phyloP scores from a whole-genome alignment of 2,329 filamentous ascomycete species.

The Pleomassaria siparia region DNA sequence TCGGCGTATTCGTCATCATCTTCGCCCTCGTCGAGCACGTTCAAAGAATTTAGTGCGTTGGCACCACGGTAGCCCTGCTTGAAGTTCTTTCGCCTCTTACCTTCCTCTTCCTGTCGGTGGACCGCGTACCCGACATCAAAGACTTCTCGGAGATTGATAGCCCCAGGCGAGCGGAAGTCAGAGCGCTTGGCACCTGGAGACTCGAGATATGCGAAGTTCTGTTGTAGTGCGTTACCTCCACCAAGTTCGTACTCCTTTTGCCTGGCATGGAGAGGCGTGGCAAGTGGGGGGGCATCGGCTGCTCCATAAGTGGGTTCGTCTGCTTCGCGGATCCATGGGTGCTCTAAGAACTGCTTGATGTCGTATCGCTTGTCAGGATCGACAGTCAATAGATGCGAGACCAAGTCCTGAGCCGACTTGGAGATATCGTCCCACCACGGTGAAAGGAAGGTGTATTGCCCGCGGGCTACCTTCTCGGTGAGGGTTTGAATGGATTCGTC shows the following conservation, averaged over 20 bases:
- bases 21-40: conserved; percentile 65
- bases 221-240: conserved; percentile 46
- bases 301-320: conserved; percentile 68
- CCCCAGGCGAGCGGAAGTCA: conserved; percentile 94
- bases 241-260: conserved; percentile 55
- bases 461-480: conserved; percentile 95
- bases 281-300: conserved; percentile 69
- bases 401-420: conserved; percentile 88
- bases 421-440: conserved; percentile 99
- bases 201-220: conserved; percentile 57
- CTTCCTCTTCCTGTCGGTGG: conserved; percentile 93
- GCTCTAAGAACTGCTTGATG: conserved; percentile 88
- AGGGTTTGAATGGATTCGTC: conserved; percentile 97
- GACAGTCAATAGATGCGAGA: conserved; percentile 89
- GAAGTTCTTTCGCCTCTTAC: conserved; percentile 85
- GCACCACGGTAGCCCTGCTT: conserved; percentile 67
- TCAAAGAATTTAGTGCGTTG: conserved; percentile 66
- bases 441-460: conserved; percentile 95
- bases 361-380: conserved; percentile 94
- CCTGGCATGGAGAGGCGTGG: conserved; percentile 62
- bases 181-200: conserved; percentile 68
- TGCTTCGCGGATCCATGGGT: conserved; percentile 84
- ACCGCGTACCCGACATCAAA: conserved; percentile 99
- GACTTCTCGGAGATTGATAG: conserved; percentile 92
- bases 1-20: conserved; percentile 70